These are phyloP conservation scores for Medicago truncatula DNA, from an alignment of 306 rosid genomes.

Conservation along the genomic window MtrunA17r5.0-ANR NC_053048.1:185001-185500, in stretches of 20 bases:
- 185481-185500: no score
- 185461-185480: not conserved
- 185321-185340: conserved; percentile 34
- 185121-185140: conserved; percentile 20
- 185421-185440: conserved; percentile 35
- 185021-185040: conserved; percentile 20
- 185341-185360: conserved; percentile 21
- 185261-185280: no score
- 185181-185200: conserved; percentile 51
- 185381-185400: conserved; percentile 52
- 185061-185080: not conserved
- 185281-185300: no score
- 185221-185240: not conserved
- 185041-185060: not conserved
- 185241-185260: no score
- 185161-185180: conserved; percentile 45
- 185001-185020: not conserved
- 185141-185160: conserved; percentile 43
- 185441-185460: conserved; percentile 9
- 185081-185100: not conserved
- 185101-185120: conserved; percentile 82
- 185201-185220: not conserved
- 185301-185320: not conserved
- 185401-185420: conserved; percentile 61
- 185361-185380: not conserved